Evolutionary conservation across 257 asterid species (phyloP).

Genomic region (Solanum appendiculatum): DNA sequence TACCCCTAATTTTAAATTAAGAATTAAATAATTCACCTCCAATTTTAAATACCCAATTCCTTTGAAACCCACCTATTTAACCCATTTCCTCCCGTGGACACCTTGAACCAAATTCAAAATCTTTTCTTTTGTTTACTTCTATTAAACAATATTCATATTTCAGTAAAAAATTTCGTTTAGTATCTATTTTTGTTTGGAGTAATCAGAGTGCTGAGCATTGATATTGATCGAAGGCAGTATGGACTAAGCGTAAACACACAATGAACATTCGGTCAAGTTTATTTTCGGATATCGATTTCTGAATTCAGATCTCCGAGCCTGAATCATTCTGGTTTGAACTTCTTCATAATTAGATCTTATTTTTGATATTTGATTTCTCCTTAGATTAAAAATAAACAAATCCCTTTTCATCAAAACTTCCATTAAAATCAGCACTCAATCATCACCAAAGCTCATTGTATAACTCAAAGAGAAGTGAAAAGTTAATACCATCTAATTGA

Average conservation of each 20-base stretch:
- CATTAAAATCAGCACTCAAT: too few relatives aligned
- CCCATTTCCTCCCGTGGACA: too few relatives aligned
- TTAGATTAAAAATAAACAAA: too few relatives aligned
- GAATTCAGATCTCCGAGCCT: constrained; percentile 42
- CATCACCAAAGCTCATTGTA: too few relatives aligned
- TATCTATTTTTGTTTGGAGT: background rate
- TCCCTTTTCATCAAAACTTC: too few relatives aligned
- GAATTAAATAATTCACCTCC: too few relatives aligned
- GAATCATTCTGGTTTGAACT: constrained; percentile 6
- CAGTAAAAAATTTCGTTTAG: too few relatives aligned
- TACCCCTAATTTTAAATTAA: too few relatives aligned
- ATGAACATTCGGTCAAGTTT: constrained; percentile 75
- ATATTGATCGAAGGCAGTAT: constrained; percentile 56
- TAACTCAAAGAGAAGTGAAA: too few relatives aligned
- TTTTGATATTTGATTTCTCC: background rate
- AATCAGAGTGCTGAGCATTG: background rate
- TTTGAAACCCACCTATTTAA: too few relatives aligned
- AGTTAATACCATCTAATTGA: too few relatives aligned
- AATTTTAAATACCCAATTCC: too few relatives aligned
- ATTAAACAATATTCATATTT: background rate
- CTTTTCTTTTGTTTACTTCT: background rate
- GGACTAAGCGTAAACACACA: constrained; percentile 37
- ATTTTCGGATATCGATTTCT: constrained; percentile 44
- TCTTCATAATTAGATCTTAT: constrained; percentile 18
- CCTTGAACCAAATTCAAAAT: background rate